These are phyloP conservation scores for Dioscorea alata DNA, from an alignment of 106 monocot genomes.

Conservation along the genomic window DNA sequence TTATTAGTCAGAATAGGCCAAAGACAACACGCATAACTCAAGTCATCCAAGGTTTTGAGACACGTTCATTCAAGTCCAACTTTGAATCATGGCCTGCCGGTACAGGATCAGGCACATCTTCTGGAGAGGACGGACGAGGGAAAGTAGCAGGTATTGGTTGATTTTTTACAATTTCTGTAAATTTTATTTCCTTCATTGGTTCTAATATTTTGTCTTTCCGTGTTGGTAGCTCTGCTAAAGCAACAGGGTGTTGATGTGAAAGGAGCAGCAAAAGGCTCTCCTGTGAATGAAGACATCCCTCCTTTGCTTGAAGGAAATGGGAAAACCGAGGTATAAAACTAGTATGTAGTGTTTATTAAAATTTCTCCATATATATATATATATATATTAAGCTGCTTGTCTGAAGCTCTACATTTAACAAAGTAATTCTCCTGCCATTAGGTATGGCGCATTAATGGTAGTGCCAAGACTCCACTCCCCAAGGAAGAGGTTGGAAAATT, in stretches of 20 bases:
- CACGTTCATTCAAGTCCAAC: constrained; percentile 81
- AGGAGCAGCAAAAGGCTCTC: constrained; percentile 52
- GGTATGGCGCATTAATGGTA: constrained; percentile 84
- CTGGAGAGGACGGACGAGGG: constrained; percentile 85
- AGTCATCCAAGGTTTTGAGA: constrained; percentile 88
- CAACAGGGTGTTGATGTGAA: constrained; percentile 94
- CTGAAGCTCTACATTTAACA: not conserved
- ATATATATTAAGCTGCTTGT: not conserved
- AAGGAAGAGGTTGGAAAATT: constrained; percentile 91
- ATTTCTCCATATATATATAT: no score
- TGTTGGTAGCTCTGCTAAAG: constrained; percentile 63
- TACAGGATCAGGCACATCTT: constrained; percentile 29
- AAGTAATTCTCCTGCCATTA: not conserved
- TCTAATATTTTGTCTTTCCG: no score
- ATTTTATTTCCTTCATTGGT: no score
- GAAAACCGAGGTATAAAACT: constrained; percentile 62
- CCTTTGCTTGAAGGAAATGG: constrained; percentile 75
- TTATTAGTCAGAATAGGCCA: constrained; percentile 60
- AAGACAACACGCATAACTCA: constrained; percentile 57
- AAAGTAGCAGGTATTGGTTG: constrained; percentile 76
- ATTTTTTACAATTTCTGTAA: no score
- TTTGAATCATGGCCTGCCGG: constrained; percentile 84
- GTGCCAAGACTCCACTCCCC: constrained; percentile 70
- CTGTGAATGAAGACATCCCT: constrained; percentile 71
- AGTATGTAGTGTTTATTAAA: not conserved